Base-by-base conservation (phyloP, 2,329 filamentous ascomycete genomes). In the Aspergillus novoparasiticus region DNA sequence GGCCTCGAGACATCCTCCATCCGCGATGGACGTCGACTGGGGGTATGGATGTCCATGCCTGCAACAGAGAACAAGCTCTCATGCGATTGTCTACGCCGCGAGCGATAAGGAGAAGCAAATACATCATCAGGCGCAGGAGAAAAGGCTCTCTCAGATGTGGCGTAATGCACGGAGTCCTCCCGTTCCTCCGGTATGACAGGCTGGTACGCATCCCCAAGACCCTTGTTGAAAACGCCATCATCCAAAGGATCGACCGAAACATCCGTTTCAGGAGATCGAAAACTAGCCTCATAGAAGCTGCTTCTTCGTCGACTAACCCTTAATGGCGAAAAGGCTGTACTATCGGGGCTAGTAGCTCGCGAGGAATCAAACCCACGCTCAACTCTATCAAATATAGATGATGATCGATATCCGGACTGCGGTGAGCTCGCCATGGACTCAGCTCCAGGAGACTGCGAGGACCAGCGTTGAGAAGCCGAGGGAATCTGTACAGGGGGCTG, bases 11-110 rank as follows among this genome's bases (percentile, higher is more conserved):
- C 84, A 72, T 26, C 81, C 21, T 89, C 86, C 63, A 95, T 85
- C 71, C 96, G 92, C 39, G 90, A 92, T 0, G 92, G 92, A 4
- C 91, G 87, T 1, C 85, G 84, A 71, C 90, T 89, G 5, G 96
- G 83, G 0, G 91, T 93, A 75, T 96, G 93, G 57, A 97, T 96
- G 73, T 97, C 94, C 75, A 97, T 89, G 2, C 93, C 93, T 0
- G 89, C 87, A 1, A 97, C 85, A 0, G 94, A 97, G 69, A 97
- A 86, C 65, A 97, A 89, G 21, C 92, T 96, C 75, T 97, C 94
- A 70, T 96, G 93, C 1, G 94, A 97, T 2, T 88, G 84, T 36
- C 90, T 89, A 46, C 87, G 90, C 4, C 94, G 77, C 2, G 78
- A 76, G 59, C 79, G 81, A 77, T 68, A 72, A 48, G 69, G 72